Conservation (phyloP, 257 asterid genomes). For the Solanum commersonii region DNA sequence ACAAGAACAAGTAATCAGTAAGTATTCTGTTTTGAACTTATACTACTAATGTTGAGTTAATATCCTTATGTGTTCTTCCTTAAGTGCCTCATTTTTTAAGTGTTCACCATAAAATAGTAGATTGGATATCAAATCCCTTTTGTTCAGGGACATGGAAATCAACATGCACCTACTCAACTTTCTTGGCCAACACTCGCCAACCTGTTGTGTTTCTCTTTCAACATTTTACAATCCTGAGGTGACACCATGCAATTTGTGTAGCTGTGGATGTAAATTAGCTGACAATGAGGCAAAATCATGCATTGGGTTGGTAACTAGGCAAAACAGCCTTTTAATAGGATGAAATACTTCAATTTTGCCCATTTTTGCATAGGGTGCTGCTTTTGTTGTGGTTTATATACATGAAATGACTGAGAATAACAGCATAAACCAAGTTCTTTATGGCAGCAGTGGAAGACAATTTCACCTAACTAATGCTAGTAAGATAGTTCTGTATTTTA, state of each 20-base stretch:
- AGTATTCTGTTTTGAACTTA: slow-evolving; percentile 6
- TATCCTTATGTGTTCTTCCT: background rate
- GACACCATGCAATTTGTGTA: slow-evolving; percentile 52
- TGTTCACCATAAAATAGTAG: background rate
- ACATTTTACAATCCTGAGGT: slow-evolving; percentile 50
- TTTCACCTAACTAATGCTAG: background rate
- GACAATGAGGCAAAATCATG: slow-evolving; percentile 29
- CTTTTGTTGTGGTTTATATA: background rate
- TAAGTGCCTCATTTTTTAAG: background rate
- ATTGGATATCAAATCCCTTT: background rate
- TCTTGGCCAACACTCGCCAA: slow-evolving; percentile 36
- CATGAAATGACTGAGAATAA: background rate
- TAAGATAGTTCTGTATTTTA: background rate
- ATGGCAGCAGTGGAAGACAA: background rate
- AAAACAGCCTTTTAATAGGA: background rate
- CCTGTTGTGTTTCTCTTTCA: slow-evolving; percentile 65
- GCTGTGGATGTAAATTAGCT: slow-evolving; percentile 57
- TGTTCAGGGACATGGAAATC: slow-evolving; percentile 57
- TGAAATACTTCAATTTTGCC: background rate
- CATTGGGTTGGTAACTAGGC: slow-evolving; percentile 34
- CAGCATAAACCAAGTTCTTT: background rate
- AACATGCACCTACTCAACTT: slow-evolving; percentile 52
- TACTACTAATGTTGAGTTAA: background rate
- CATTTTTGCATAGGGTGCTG: background rate
- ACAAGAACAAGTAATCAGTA: slow-evolving; percentile 59